A percentile compares a stretch with the other conserved stretches of the same genome.
phyloP scores from a whole-genome alignment of 768 basidiomycete species.

The Chiua virens region DNA sequence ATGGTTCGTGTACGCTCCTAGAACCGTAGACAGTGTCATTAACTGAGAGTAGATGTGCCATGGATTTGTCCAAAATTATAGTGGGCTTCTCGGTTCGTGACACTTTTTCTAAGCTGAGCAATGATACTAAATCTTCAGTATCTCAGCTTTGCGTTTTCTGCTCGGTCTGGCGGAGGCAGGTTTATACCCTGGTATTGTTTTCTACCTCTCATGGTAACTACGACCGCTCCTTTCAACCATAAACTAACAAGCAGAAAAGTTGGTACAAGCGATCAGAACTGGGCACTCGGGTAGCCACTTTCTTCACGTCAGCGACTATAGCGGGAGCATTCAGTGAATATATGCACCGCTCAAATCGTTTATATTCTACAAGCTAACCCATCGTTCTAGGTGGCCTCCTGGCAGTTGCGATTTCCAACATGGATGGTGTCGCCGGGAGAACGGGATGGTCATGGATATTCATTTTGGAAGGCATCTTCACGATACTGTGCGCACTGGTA shows the following conservation, averaged over 20 bases:
- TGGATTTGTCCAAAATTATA: slow-evolving; percentile 59
- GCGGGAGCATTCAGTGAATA: slow-evolving; percentile 70
- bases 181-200: slow-evolving; percentile 54
- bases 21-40: neutral
- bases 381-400: slow-evolving; percentile 53
- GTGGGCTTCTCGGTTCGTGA: slow-evolving; percentile 56
- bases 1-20: slow-evolving; percentile 34
- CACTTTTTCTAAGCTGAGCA: no score
- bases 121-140: neutral
- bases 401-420: slow-evolving; percentile 65
- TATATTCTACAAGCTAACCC: neutral
- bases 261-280: slow-evolving; percentile 84
- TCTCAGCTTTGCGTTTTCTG: slow-evolving; percentile 55
- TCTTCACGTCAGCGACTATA: slow-evolving; percentile 79
- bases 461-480: slow-evolving; percentile 72
- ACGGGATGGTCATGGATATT: slow-evolving; percentile 74
- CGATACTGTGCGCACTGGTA: slow-evolving; percentile 53
- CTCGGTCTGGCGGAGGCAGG: slow-evolving; percentile 58
- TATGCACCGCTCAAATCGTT: neutral
- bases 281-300: slow-evolving; percentile 67
- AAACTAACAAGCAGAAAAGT: slow-evolving; percentile 31
- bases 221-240: neutral
- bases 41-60: slow-evolving; percentile 50
- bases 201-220: slow-evolving; percentile 57
- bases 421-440: slow-evolving; percentile 66